Evolutionary conservation across 1,284 basidiomycete species (phyloP), one percentile per base, ranked within the genome.

Genomic region (Ceraceosorus guamensis): DNA sequence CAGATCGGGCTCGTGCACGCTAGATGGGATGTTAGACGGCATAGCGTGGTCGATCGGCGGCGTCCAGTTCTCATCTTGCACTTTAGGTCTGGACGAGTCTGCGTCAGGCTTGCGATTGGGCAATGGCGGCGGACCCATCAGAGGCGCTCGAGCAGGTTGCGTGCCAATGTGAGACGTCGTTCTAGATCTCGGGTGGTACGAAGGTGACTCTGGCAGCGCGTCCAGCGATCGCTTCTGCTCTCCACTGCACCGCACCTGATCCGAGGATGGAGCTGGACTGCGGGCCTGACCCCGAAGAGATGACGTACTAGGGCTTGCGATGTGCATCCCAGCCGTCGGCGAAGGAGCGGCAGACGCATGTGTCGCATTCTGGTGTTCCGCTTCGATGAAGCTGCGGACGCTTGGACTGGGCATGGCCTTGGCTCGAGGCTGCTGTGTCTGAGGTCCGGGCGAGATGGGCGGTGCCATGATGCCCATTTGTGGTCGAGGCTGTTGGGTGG

Each of bases 391-490:
- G 16, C 11, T 11, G 2, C 39, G 39, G 11, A 41, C 39, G 10
- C 10, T 16, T 16, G 39, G 52, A 14, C 52, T 53, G 16, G 52
- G 52, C 52, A 53, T 53, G 4, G 52, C 37, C 52, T 48, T 53
- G 13, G 52, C 52, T 13, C 44, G 41, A 5, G 52, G 52, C 33
- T 53, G 52, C 2, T 24, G 46, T 10, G 52, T 53, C 13, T 33
- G 45, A 6, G 52, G 52, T 32, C 33, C 52, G 11, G 43, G 13
- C 11, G 44, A 41, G 11, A 41, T 16, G 16, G 39, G 16, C 11
- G 39, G 39, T 11, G 11, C 39, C 39, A 41, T 41, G 39, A 41
- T 16, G 39, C 24, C 24, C 24, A 24, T 24, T 24, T 41, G 39
- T 2, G 39, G 11, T 11, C 39, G 39, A 11, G 39, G 39, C 39